Conservation (phyloP, 2,329 filamentous ascomycete species). For the Fusarium tuaranense region DNA sequence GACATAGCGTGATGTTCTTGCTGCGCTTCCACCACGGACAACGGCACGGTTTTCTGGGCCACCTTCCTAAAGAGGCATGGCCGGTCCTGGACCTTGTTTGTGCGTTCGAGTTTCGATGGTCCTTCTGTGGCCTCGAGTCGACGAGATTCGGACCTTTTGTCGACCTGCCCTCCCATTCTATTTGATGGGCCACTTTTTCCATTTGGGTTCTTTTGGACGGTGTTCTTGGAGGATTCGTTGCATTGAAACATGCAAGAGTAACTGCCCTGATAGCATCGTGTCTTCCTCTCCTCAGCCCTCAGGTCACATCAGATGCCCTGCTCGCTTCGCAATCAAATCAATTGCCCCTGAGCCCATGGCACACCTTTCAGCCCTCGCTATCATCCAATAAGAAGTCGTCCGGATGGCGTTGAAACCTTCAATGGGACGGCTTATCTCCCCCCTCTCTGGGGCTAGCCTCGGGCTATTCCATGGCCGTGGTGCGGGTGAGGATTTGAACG, state of each 20-base stretch:
- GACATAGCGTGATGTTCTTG: constrained; percentile 17
- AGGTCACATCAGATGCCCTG: constrained; percentile 20
- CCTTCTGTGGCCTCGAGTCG: constrained; percentile 24
- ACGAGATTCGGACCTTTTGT: constrained; percentile 43
- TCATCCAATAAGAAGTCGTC: constrained; percentile 30
- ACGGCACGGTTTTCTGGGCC: constrained; percentile 27
- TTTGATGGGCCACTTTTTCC: constrained; percentile 8
- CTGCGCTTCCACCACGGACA: constrained; percentile 21
- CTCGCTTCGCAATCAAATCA: constrained; percentile 4
- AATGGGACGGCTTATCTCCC: constrained; percentile 41
- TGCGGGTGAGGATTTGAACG: constrained; percentile 14
- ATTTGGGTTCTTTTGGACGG: constrained; percentile 10
- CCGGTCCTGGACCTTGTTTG: constrained; percentile 16
- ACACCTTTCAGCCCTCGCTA: constrained; percentile 29
- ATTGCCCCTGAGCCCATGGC: constrained; percentile 10
- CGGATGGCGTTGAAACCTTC: constrained; percentile 33
- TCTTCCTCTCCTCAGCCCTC: neutral
- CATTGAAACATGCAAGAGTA: neutral
- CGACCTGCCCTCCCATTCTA: neutral
- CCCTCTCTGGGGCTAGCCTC: constrained; percentile 42
- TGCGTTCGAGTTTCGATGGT: constrained; percentile 22
- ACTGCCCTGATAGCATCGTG: neutral
- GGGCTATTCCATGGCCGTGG: constrained; percentile 31
- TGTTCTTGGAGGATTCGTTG: neutral
- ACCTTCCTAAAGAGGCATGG: constrained; percentile 36